phyloP scores from a whole-genome alignment of 2,329 filamentous ascomycete species.

The Westerdykella ornata region DNA sequence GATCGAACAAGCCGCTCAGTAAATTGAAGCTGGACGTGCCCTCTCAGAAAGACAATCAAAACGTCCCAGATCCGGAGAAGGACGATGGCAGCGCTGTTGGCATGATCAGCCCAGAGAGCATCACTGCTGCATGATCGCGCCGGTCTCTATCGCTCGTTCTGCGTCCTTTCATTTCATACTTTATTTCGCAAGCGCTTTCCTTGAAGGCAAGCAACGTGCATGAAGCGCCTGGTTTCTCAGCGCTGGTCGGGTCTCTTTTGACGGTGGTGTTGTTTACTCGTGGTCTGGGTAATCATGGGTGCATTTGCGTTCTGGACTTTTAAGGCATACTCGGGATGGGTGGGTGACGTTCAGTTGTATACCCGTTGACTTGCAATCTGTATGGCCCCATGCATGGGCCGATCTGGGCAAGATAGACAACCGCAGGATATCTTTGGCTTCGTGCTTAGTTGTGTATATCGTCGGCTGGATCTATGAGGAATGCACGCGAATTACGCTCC shows the following conservation, averaged over 20 bases:
- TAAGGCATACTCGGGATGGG: constrained; percentile 8
- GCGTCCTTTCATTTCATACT: too few relatives aligned
- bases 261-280: not conserved
- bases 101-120: constrained; percentile 81
- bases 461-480: too few relatives aligned
- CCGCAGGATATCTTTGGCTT: constrained; percentile 13
- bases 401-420: constrained; percentile 1
- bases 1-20: constrained; percentile 51
- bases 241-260: too few relatives aligned
- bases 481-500: too few relatives aligned
- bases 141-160: not conserved
- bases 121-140: constrained; percentile 34
- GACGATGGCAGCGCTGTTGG: constrained; percentile 61
- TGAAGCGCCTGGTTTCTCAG: too few relatives aligned
- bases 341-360: constrained; percentile 9
- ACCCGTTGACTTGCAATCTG: constrained; percentile 6
- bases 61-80: constrained; percentile 57
- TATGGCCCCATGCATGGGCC: not conserved
- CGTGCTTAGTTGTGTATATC: constrained; percentile 20
- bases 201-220: not conserved
- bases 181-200: not conserved
- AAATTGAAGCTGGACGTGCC: constrained; percentile 44
- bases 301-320: too few relatives aligned
- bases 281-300: not conserved
- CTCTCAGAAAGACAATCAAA: constrained; percentile 52